A percentile compares a stretch with the other conserved stretches of the same genome.
phyloP scores from a whole-genome alignment of 441 rosid species.

The Flueggea neowawraea region DNA sequence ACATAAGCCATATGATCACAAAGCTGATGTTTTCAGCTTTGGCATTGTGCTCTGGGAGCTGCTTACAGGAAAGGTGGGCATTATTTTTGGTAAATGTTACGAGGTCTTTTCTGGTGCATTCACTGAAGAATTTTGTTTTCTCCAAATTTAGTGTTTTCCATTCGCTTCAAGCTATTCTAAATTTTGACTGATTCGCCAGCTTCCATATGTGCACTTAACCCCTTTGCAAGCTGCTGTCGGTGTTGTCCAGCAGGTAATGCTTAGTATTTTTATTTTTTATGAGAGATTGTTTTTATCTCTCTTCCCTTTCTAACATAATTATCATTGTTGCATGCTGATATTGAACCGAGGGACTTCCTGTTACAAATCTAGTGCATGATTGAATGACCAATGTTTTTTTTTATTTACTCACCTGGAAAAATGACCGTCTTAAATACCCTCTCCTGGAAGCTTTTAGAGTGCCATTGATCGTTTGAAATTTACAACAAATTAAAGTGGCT shows the following conservation, averaged over 20 bases:
- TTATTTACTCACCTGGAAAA: too few relatives aligned
- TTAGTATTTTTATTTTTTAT: background rate
- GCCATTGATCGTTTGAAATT: too few relatives aligned
- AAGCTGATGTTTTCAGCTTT: slow-evolving; percentile 73
- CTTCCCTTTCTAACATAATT: too few relatives aligned
- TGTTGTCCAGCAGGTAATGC: slow-evolving; percentile 60
- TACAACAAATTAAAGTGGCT: too few relatives aligned
- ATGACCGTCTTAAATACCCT: too few relatives aligned
- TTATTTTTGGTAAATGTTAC: slow-evolving; percentile 1
- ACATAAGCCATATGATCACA: slow-evolving; percentile 62
- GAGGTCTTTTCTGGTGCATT: background rate
- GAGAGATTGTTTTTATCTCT: background rate
- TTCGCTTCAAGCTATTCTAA: background rate
- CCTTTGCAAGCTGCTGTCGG: slow-evolving; percentile 75
- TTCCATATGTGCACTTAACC: slow-evolving; percentile 55
- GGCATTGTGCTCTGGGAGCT: slow-evolving; percentile 71
- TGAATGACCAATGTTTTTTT: too few relatives aligned
- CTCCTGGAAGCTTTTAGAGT: too few relatives aligned
- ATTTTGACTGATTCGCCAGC: slow-evolving; percentile 30
- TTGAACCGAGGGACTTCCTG: too few relatives aligned
- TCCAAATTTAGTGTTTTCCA: background rate
- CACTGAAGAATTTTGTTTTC: background rate
- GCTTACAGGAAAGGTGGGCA: slow-evolving; percentile 63
- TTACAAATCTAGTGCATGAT: too few relatives aligned
- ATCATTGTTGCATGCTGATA: too few relatives aligned